A percentile compares a stretch with the other conserved stretches of the same genome.
Conservation (phyloP, 116 monocot genomes). For the Posidonia oceanica region DNA sequence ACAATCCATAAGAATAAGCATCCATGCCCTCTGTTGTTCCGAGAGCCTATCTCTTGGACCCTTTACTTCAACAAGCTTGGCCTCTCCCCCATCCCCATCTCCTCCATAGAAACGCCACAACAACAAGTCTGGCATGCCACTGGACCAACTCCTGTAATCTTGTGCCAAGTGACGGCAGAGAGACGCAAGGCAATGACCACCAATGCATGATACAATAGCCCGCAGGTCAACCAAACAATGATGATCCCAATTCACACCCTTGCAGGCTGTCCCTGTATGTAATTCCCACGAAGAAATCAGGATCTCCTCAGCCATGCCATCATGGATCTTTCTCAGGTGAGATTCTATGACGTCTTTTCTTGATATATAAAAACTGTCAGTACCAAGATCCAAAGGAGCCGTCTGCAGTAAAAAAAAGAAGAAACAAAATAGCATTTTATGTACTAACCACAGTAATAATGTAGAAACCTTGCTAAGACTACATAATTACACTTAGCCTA, state of each 20-base stretch:
- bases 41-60: slow-evolving; percentile 80
- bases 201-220: slow-evolving; percentile 61
- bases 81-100: slow-evolving; percentile 50
- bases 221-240: slow-evolving; percentile 61
- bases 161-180: slow-evolving; percentile 55
- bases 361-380: slow-evolving; percentile 65
- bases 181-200: slow-evolving; percentile 43
- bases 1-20: slow-evolving; percentile 75
- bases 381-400: slow-evolving; percentile 70
- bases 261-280: slow-evolving; percentile 58
- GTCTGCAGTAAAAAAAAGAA: slow-evolving; percentile 27
- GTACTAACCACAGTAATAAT: too few species aligned
- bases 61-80: slow-evolving; percentile 96
- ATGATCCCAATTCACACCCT: slow-evolving; percentile 70
- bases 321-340: slow-evolving; percentile 46
- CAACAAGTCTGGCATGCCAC: slow-evolving; percentile 87
- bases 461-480: too few species aligned
- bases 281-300: slow-evolving; percentile 67
- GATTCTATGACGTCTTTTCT: slow-evolving; percentile 54
- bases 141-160: slow-evolving; percentile 84
- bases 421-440: not conserved
- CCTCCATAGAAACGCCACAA: slow-evolving; percentile 73
- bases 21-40: slow-evolving; percentile 87
- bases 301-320: slow-evolving; percentile 78
- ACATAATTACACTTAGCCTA: too few species aligned